Evolutionary conservation across 495 filamentous ascomycete species (phyloP), one percentile per base, ranked within the genome.

Genomic region (Acidomyces sp.): DNA sequence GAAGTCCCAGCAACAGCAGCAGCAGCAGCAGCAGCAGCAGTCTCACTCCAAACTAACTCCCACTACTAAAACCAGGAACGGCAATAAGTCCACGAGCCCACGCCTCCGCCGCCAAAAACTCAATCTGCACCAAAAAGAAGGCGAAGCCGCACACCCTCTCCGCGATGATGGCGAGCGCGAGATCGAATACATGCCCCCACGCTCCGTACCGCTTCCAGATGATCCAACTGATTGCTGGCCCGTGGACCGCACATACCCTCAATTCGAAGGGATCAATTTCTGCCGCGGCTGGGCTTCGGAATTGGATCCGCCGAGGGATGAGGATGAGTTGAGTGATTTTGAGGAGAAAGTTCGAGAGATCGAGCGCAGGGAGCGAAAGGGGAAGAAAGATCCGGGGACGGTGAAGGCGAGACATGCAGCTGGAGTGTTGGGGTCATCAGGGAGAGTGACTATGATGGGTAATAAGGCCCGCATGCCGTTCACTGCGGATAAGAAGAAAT

Each of bases 111-210:
- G 58, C 58, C 47, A 54, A 53, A 47, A 65, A 64, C 53, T 61
- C 44, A 61, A 64, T 42, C 50, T 59, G 43, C 55, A 63, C 58
- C 59, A 65, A 49, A 45, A 57, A 41, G 49, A 69, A 63, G n/a
- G n/a, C n/a, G n/a, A n/a, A n/a, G n/a, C n/a, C n/a, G 42, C 55
- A 27, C 51, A 64, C 9, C 62, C 67, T 23, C 64, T 68, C 5
- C 53, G 56, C 7, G 61, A 67, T 22, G 39, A 38, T 16, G 27
- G 31, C 13, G 78, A 83, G 42, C 66, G 77, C 24, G 79, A 82
- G 29, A 74, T 82, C 48, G 80, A 85, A 62, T 82, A 85, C 56
- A 80, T 80, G 71, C 75, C 80, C 10, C 78, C 77, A 4, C 71
- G 37, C 20, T 38, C 31, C 17, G 12, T 39, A 9, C 30, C 39